These are phyloP conservation scores for Neoboletus brunneissimus DNA, from an alignment of 768 basidiomycete genomes.

Conservation along the genomic window DNA sequence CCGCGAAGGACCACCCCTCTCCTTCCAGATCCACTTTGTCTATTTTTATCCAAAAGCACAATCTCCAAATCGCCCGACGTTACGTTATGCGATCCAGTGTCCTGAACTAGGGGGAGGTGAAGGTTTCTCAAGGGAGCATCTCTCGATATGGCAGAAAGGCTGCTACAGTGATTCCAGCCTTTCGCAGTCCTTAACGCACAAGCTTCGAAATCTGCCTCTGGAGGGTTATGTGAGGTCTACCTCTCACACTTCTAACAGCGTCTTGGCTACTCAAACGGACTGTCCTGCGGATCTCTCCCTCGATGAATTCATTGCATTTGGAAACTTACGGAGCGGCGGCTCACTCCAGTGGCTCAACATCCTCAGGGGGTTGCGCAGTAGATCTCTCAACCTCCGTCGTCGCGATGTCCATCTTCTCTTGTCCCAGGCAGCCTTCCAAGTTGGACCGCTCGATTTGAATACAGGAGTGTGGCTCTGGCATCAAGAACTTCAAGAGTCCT, in stretches of 20 bases:
- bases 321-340: not conserved
- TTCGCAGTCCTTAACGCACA: not conserved
- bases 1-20: too few relatives aligned
- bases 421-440: not conserved
- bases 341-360: not conserved
- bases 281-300: not conserved
- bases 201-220: not conserved
- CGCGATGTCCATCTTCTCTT: not conserved
- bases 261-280: not conserved
- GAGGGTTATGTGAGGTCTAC: not conserved
- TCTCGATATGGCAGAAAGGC: too few relatives aligned
- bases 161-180: too few relatives aligned
- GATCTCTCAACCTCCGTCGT: not conserved
- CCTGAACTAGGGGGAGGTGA: too few relatives aligned
- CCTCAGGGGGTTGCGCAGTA: not conserved
- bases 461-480: not conserved
- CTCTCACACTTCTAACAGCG: not conserved
- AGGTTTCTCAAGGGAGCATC: too few relatives aligned
- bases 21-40: too few relatives aligned
- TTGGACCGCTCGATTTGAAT: slow-evolving; percentile 23
- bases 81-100: too few relatives aligned
- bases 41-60: too few relatives aligned
- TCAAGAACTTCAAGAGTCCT: not conserved
- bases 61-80: too few relatives aligned
- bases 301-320: not conserved